Base-by-base conservation (phyloP, 176 grass and related monocot genomes). In the Alloteropsis semialata region DNA sequence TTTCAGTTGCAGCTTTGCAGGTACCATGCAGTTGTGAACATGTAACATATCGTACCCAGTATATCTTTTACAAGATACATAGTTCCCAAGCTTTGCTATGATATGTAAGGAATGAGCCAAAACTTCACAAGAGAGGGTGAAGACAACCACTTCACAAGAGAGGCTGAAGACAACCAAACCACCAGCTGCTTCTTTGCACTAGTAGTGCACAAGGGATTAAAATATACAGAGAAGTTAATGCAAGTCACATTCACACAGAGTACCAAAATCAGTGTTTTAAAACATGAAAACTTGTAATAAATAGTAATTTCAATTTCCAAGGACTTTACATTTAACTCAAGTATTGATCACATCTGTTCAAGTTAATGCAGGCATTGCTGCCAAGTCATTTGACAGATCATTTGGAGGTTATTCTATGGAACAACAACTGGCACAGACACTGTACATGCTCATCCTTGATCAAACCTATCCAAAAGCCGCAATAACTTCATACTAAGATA, bases 331-430 rank as follows among this genome's bases (percentile, higher is more conserved):
- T 53, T 30, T 33, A 80, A 39, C 15, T 38, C 48, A 55, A 55
- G 6, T 25, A 65, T 77, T 9, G 10, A 24, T 8, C 46, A 41
- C 17, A 36, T 14, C 24, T 25, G 33, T 27, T 53, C 48, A 53
- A 67, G 46, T 41, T 55, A 69, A 41, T 38, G 33, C 15, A 55
- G 8, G 39, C 8, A 80, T 18, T 54, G 34, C 62, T 53, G 16
- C 22, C 48, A 69, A 68, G n/a, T 65, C 43, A 81, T 68, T 55
- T 69, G n/a, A n/a, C 33, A 68, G n/a, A 34, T 81, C 78, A 18
- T n/a, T 28, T 37, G 29, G 43, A 24, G 28, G 19, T 62, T 18
- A 45, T 62, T 14, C 28, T 67, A 65, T 50, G 59, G 11, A 32
- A 50, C 34, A 49, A 49, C 55, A 60, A 77, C 41, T 33, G 27